Conservation (phyloP, 331 rosid genomes). For the Saraca asoca region DNA sequence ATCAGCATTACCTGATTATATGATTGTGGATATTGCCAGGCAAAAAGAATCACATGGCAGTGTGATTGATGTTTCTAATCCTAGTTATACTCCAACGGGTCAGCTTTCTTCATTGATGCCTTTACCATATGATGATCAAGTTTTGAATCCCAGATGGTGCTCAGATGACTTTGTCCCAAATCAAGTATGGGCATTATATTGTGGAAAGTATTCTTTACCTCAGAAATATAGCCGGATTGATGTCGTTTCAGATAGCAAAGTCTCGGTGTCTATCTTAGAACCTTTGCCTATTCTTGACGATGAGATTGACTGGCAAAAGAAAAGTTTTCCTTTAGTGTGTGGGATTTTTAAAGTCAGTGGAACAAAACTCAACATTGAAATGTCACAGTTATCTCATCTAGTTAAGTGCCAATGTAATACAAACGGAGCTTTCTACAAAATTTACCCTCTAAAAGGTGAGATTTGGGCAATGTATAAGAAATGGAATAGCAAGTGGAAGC, state of each 20-base stretch:
- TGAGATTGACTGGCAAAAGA: conserved; percentile 14
- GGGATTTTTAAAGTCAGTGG: conserved; percentile 16
- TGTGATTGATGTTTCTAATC: too few species aligned
- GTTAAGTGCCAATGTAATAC: conserved; percentile 2
- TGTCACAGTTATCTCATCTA: conserved; percentile 10
- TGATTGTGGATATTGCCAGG: neutral
- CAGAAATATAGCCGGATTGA: conserved; percentile 25
- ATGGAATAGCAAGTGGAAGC: conserved; percentile 30
- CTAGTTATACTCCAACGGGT: too few species aligned
- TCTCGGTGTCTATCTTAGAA: conserved; percentile 12
- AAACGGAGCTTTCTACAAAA: neutral
- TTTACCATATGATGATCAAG: too few species aligned
- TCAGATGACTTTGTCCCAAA: conserved; percentile 18
- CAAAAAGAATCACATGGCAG: too few species aligned
- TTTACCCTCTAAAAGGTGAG: conserved; percentile 32
- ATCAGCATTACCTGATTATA: conserved; percentile 17
- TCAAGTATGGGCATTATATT: conserved; percentile 29
- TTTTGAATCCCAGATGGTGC: too few species aligned
- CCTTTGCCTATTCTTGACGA: conserved; percentile 2
- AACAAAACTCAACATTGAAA: neutral
- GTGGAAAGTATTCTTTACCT: conserved; percentile 23
- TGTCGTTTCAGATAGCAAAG: conserved; percentile 16
- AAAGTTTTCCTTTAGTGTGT: conserved; percentile 11
- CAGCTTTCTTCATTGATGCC: too few species aligned
- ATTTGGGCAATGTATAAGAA: conserved; percentile 34